phyloP scores from a whole-genome alignment of 163 green algal genomes.

The Scenedesmus sp. region DNA sequence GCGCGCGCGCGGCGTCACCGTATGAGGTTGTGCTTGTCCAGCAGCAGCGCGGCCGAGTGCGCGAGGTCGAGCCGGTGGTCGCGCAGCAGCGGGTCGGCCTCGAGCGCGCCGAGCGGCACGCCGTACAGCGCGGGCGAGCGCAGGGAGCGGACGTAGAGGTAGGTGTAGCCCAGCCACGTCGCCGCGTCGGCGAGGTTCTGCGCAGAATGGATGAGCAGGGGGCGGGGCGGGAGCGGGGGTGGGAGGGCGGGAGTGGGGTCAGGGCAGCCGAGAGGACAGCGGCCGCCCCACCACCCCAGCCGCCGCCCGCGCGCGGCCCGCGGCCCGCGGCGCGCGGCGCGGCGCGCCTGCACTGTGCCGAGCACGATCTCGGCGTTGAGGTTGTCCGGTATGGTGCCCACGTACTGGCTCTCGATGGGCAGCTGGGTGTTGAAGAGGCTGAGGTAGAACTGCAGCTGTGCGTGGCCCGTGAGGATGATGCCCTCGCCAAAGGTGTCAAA shows the following conservation, averaged over 20 bases:
- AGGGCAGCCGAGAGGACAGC: too few relatives aligned
- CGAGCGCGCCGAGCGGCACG: constrained; percentile 69
- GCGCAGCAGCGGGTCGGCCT: constrained; percentile 55
- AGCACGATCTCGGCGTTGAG: constrained; percentile 98
- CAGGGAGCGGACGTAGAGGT: constrained; percentile 98
- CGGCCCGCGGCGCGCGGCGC: background rate
- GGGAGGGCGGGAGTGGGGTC: too few relatives aligned
- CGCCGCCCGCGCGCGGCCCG: too few relatives aligned
- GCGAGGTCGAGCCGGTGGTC: constrained; percentile 91
- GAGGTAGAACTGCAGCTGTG: constrained; percentile 98
- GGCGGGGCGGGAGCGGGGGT: too few relatives aligned
- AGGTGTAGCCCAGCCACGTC: constrained; percentile 97
- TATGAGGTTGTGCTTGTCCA: constrained; percentile 92
- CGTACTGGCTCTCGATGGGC: constrained; percentile 96
- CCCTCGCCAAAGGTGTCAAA: constrained; percentile 96
- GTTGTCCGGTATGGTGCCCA: constrained; percentile 90
- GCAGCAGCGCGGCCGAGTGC: constrained; percentile 82
- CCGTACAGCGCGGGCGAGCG: constrained; percentile 91
- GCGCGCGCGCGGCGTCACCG: constrained; percentile 48
- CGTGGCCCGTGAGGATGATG: constrained; percentile 97
- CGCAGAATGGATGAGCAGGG: too few relatives aligned
- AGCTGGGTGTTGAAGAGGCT: constrained; percentile 98
- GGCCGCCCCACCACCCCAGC: too few relatives aligned
- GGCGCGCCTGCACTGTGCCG: constrained; percentile 78
- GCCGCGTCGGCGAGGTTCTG: constrained; percentile 88